A percentile compares a stretch with the other conserved stretches of the same genome.
phyloP scores from a whole-genome alignment of 2,329 filamentous ascomycete genomes.

The Fusarium sp. region DNA sequence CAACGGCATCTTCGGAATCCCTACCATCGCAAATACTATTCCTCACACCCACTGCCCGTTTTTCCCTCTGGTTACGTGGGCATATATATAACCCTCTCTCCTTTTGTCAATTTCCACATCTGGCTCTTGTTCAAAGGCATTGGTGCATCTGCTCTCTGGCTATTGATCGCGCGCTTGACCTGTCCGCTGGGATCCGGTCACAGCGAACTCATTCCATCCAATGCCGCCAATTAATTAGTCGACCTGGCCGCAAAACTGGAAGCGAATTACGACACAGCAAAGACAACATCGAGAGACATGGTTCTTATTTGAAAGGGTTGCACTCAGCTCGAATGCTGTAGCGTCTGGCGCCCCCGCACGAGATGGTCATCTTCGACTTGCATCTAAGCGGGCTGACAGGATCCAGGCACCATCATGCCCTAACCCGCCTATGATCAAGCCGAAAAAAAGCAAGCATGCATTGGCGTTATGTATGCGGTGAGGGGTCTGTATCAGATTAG shows the following conservation, averaged over 20 bases:
- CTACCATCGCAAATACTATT: conserved; percentile 2
- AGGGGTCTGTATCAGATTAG: conserved; percentile 35
- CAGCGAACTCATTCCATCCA: conserved; percentile 10
- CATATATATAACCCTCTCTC: no score
- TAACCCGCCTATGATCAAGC: conserved; percentile 21
- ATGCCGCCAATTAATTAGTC: conserved; percentile 12
- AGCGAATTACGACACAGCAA: conserved; percentile 30
- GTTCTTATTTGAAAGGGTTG: conserved; percentile 34
- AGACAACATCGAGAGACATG: conserved; percentile 17
- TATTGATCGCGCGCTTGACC: conserved; percentile 12
- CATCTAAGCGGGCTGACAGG: conserved; percentile 30
- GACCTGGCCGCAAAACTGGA: conserved; percentile 6
- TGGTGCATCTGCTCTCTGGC: background rate
- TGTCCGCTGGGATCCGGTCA: conserved; percentile 8
- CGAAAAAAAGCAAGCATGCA: conserved; percentile 10
- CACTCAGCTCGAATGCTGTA: conserved; percentile 28
- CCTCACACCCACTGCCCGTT: background rate
- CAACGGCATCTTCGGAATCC: conserved; percentile 29
- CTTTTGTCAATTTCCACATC: no score
- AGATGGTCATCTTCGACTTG: conserved; percentile 37
- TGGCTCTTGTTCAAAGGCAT: no score
- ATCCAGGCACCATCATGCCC: conserved; percentile 41
- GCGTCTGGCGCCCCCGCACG: conserved; percentile 31
- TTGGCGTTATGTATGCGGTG: conserved; percentile 28
- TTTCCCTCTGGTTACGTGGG: no score